A percentile compares a stretch with the other conserved stretches of the same genome.
These are phyloP conservation scores for Tolypocladium pustulatum DNA, from an alignment of 2,329 filamentous ascomycete genomes.

Conservation along the genomic window DNA sequence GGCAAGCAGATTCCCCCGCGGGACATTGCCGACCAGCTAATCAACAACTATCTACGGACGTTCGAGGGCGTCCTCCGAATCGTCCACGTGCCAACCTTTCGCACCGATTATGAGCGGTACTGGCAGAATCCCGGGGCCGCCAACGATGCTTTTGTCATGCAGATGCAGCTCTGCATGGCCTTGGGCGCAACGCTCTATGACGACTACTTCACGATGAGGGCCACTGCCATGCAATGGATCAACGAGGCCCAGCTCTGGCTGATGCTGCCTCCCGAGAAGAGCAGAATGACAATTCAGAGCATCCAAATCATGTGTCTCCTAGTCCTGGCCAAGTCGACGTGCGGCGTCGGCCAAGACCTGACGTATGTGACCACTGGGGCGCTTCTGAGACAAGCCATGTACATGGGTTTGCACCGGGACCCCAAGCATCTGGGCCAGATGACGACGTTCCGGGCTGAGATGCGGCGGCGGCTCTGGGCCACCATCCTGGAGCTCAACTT, in stretches of 20 bases:
- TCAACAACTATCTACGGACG: slow-evolving; percentile 43
- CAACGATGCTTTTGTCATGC: slow-evolving; percentile 36
- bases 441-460: slow-evolving; percentile 37
- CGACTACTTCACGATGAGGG: slow-evolving; percentile 30
- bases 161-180: slow-evolving; percentile 42
- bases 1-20: slow-evolving; percentile 27
- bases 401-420: slow-evolving; percentile 49
- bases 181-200: slow-evolving; percentile 39
- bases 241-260: slow-evolving; percentile 43
- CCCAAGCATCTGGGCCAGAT: slow-evolving; percentile 37
- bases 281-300: slow-evolving; percentile 33
- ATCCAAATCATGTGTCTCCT: slow-evolving; percentile 44
- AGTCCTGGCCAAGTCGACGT: slow-evolving; percentile 35
- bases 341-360: slow-evolving; percentile 37
- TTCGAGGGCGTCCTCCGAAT: slow-evolving; percentile 47
- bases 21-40: slow-evolving; percentile 35
- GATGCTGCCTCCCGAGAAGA: slow-evolving; percentile 34
- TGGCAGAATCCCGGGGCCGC: slow-evolving; percentile 31
- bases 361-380: slow-evolving; percentile 40
- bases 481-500: slow-evolving; percentile 45
- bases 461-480: slow-evolving; percentile 46
- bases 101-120: slow-evolving; percentile 39
- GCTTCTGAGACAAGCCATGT: slow-evolving; percentile 42
- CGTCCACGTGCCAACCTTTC: slow-evolving; percentile 46
- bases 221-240: slow-evolving; percentile 36